Evolutionary conservation across 495 filamentous ascomycete species (phyloP), one percentile per base, ranked within the genome.

Genomic region (Astrocystis sublimbata): DNA sequence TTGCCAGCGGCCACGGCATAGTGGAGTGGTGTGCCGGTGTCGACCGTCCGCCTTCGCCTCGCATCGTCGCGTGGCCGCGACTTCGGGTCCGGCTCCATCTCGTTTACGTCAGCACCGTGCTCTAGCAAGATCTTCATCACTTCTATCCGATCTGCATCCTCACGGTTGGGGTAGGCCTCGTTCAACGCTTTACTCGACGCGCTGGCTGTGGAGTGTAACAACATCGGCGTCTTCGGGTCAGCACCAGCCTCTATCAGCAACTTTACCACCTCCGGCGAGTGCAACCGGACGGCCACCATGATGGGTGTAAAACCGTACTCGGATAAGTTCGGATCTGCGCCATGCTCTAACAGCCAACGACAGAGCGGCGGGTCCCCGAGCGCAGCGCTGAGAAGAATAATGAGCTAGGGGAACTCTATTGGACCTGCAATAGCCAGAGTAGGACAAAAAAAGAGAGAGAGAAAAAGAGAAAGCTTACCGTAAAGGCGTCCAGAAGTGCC

Each of bases 51-150:
- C 28, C 46, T 58, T 40, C 61, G 52, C 36, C 61, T 57, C 17
- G 33, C 21, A 52, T 63, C 53, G 23, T 63, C 61, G 33, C 61
- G 52, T 6, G 61, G 53, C 45, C 61, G 53, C 21, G 61, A 36
- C 30, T 63, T 63, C 13, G 61, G 61, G 13, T 63, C 61, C 26
- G 61, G 61, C 53, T 63, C 61, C 61, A 63, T 63, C 53, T 63
- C 61, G 61, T 63, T 63, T 26, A 63, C 61, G 28, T 63, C 61
- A 23, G 61, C 61, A 46, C 61, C 61, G 35, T 63, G 35, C 2
- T 63, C 61, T 5, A 63, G 42, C 33, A 63, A 28, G 35, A 63
- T 58, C 19, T 63, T 58, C 61, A 63, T 58, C 17, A 63, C 61
- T n/a, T 19, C 23, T 63, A 63, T 58, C 61, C 61, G 49, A 38